Base-by-base conservation (phyloP, 768 basidiomycete genomes). In the Albatrellus ellisii region DNA sequence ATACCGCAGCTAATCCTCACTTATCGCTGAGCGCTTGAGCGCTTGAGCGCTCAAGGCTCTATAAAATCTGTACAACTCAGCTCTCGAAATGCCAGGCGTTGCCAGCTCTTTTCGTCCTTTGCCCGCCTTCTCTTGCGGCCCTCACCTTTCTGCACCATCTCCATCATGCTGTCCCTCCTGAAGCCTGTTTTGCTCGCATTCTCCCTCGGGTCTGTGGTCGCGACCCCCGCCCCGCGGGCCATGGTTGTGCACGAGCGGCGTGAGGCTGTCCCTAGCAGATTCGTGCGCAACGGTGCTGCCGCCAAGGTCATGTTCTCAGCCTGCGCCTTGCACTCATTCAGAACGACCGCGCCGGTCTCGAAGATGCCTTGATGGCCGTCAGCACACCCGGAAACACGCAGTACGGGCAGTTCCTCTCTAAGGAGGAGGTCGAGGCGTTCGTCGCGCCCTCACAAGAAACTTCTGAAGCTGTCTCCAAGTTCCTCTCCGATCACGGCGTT, bases 401-500 rank as follows among this genome's bases (percentile, higher is more conserved):
- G 21, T 36, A 36, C 35, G 20, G 35, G 9, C 35, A 36, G 20
- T 12, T 21, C 20, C 20, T 36, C 9, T 36, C 35, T 6, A 36
- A 36, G 20, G 35, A 15, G 14, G 12, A 48, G 48, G 45, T 42
- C 10, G 45, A 43, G 17, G 36, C 35, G 15, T 42, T 45, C 14
- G 36, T 50, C 36, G 46, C 43, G 5, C 49, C 46, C 1, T 41
- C 22, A 32, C 43, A 15, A 1, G 42, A 44, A 14, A 46, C 26
- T 8, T n/a, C 43, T 2, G 10, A 36, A 6, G 50, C 40, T 1
- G 47, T 51, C 12, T 44, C 36, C 15, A 12, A 31, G 3, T 51
- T 42, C 42, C 42, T 48, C 12, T 15, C 35, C 2, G 31, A 28
- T 4, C 38, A 52, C 20, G 49, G 49, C 26, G 8, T 50, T n/a